Evolutionary conservation across 345 rosid genomes (phyloP).

Genomic region (Hibiscus tridactylites): DNA sequence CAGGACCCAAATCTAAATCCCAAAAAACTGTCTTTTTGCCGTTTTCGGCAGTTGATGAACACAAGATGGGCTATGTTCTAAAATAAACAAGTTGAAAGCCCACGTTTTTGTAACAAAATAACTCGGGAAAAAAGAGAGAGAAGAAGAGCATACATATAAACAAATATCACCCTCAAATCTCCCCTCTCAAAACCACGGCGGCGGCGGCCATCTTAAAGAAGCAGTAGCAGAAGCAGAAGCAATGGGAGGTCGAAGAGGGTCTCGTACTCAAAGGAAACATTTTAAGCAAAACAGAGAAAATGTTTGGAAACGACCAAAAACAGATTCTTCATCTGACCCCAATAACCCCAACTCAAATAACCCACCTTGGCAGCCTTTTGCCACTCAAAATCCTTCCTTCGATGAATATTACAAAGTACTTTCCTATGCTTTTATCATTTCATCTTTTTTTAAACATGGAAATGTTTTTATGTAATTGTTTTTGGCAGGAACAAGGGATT

Average conservation of each 20-base stretch:
- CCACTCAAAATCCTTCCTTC: constrained; percentile 58
- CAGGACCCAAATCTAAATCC: background rate
- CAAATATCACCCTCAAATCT: background rate
- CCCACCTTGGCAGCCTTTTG: constrained; percentile 49
- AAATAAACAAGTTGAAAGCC: background rate
- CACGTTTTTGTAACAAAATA: background rate
- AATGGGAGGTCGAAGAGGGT: constrained; percentile 52
- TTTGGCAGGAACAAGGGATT: constrained; percentile 67
- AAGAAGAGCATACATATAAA: background rate
- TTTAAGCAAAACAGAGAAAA: constrained; percentile 62
- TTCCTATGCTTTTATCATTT: background rate
- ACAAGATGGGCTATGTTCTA: background rate
- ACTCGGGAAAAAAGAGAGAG: too few species aligned
- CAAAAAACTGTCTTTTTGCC: background rate
- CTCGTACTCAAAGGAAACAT: constrained; percentile 59
- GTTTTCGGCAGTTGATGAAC: background rate
- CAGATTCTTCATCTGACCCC: constrained; percentile 38
- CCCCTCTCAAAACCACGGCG: constrained; percentile 6
- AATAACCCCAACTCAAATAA: constrained; percentile 18
- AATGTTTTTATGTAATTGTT: background rate
- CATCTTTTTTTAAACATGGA: background rate
- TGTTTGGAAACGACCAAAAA: constrained; percentile 50
- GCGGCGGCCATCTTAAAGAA: background rate
- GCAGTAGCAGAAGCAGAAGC: background rate
- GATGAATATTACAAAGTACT: constrained; percentile 82